Evolutionary conservation across 225 moss, liverwort and hornwort species (phyloP), one percentile per base, ranked within the genome.

Genomic region (Pseudisothecium myosuroides): DNA sequence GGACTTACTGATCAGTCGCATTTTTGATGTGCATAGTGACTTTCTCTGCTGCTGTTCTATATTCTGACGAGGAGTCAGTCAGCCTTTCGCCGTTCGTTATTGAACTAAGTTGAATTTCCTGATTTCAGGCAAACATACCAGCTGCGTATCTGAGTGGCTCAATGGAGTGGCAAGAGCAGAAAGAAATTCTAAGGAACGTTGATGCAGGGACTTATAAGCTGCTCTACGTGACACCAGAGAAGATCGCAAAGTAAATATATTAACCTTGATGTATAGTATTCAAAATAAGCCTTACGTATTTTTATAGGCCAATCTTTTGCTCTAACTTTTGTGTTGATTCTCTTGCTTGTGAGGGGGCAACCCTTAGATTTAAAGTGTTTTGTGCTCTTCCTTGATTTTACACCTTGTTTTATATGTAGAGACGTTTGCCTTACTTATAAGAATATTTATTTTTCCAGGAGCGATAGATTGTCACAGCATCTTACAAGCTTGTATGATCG

Each of bases 141-240:
- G 97, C 96, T 86, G 95, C 96, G 62, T 98, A 95, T 81, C 86
- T 98, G 73, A 98, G 98, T 91, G 96, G 94, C 84, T 89, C 92
- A 77, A 96, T 96, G 92, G 97, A 97, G 85, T 98, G 98, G 98
- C 95, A 96, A 90, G 94, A 98, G 91, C 98, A 98, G 88, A 94
- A 96, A 82, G 91, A 93, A 67, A 96, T 95, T 78, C 50, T 98
- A 82, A 94, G 94, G 80, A 96, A 98, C 81, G 93, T 98, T 93
- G 94, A 94, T 72, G 90, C 93, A 85, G 96, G 95, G 62, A 84
- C 88, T 88, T 98, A 94, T 90, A 98, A 97, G 93, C 91, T 98
- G 87, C 97, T 97, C 63, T 98, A 98, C 60, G 98, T 98, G 85
- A 98, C 98, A 64, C 98, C 98, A 47, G 98, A 98, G 92, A 98